Evolutionary conservation across 2,329 filamentous ascomycete genomes (phyloP), one percentile per base, ranked within the genome.

Genomic region (Alternaria metachromatica): DNA sequence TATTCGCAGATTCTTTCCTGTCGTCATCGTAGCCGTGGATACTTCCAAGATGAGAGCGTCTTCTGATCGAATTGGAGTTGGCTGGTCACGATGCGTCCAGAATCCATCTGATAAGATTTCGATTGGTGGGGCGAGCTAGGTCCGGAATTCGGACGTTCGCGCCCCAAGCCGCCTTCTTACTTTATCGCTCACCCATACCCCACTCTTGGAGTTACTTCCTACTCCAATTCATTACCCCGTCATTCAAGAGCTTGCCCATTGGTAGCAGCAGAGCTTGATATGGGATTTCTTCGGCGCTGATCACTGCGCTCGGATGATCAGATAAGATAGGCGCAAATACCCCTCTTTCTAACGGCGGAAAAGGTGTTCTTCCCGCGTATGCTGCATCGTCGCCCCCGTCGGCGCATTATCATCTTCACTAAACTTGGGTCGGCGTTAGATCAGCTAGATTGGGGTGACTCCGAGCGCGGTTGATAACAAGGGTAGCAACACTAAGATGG

Each of bases 1-100:
- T 51, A 84, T 81, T 37, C 81, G 77, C 51, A 83, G 63, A 21
- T 73, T 75, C 48, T 63, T 71, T 8, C 45, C 58, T 5, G 48
- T 43, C 30, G 53, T 21, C 70, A 73, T 74, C 1, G 33, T 45
- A 11, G 12, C 5, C 6, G 25, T n/a, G 21, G 6, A 15, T 20
- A 49, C 30, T n/a, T 30, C 4, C 10, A 50, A 41, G 10, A 41
- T 18, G 43, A 8, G 28, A n/a, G 18, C 6, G 23, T 48, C 7
- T 23, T 45, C 18, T 41, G 43, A 18, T 46, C 46, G 11, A 12
- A 28, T 46, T 33, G n/a, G 11, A 20, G 25, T 51, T 15, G 15
- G 23, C n/a, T 44, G 44, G 48, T 26, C 20, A 41, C 23, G 54
- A 41, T 53, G 28, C 9, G 28, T 12, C 30, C 13, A 43, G 21